Conservation (phyloP, 1,284 basidiomycete species). For the Cerrena zonata region DNA sequence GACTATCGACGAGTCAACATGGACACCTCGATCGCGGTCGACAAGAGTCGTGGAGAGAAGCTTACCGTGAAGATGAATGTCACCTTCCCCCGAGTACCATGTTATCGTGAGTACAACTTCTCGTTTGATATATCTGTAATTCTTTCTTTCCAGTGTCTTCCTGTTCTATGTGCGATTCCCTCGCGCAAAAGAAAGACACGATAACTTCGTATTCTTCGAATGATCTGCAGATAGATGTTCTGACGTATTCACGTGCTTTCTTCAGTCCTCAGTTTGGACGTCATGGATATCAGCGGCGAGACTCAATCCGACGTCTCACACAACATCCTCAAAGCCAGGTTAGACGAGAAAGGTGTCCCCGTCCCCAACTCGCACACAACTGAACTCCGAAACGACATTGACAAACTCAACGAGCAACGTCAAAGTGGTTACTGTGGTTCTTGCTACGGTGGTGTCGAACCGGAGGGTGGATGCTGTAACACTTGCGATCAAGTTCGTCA, state of each 20-base stretch:
- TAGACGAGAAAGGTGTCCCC: slow-evolving; percentile 55
- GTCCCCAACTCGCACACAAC: slow-evolving; percentile 55
- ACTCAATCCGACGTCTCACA: slow-evolving; percentile 86
- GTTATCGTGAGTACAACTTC: slow-evolving; percentile 70
- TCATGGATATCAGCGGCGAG: slow-evolving; percentile 98
- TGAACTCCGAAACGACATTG: slow-evolving; percentile 80
- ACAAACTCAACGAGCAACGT: slow-evolving; percentile 65
- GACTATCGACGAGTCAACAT: slow-evolving; percentile 86
- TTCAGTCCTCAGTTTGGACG: slow-evolving; percentile 85
- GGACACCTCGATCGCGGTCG: slow-evolving; percentile 88
- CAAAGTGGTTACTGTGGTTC: slow-evolving; percentile 83
- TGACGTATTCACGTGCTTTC: not conserved
- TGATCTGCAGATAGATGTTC: too few relatives aligned
- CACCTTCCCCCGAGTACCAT: slow-evolving; percentile 94
- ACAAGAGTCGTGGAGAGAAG: slow-evolving; percentile 91
- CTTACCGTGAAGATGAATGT: slow-evolving; percentile 89
- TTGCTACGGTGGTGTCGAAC: slow-evolving; percentile 87
- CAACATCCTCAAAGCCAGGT: slow-evolving; percentile 81
- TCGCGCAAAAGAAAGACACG: too few relatives aligned
- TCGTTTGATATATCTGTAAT: not conserved
- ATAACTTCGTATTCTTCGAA: too few relatives aligned
- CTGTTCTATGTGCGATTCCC: not conserved
- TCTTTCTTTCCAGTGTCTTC: too few relatives aligned
- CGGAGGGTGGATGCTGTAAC: slow-evolving; percentile 87
- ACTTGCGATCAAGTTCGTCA: slow-evolving; percentile 92